Conservation (phyloP, 768 basidiomycete species). For the Agaricus subrufescens region DNA sequence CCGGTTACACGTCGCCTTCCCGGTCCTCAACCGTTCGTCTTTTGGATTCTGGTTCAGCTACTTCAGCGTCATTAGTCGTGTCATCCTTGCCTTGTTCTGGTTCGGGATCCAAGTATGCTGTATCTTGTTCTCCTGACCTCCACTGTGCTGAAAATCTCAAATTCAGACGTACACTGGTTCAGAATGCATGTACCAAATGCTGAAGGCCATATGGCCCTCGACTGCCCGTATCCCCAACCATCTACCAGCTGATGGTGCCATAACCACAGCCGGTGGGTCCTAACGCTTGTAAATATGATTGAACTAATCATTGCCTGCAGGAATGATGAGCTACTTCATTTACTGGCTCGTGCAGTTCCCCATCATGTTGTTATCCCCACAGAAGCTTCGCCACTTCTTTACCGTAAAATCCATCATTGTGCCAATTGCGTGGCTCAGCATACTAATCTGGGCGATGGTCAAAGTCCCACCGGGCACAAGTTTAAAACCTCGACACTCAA, state of each 20-base stretch:
- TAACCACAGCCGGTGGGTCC: constrained; percentile 54
- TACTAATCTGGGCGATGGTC: constrained; percentile 78
- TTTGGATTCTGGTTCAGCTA: constrained; percentile 91
- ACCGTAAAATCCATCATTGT: constrained; percentile 62
- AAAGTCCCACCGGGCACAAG: constrained; percentile 60
- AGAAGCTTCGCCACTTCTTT: constrained; percentile 75
- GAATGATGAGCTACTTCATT: constrained; percentile 71
- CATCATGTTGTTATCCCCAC: constrained; percentile 71
- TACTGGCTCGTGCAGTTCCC: constrained; percentile 79
- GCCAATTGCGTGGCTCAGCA: constrained; percentile 60
- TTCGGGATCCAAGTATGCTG: constrained; percentile 61
- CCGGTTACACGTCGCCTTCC: constrained; percentile 71
- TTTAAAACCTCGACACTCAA: constrained; percentile 48
- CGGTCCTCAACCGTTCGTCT: constrained; percentile 75
- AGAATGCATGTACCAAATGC: constrained; percentile 78
- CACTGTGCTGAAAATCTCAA: background rate
- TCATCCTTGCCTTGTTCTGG: constrained; percentile 79
- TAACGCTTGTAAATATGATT: background rate
- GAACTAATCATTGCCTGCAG: constrained; percentile 23
- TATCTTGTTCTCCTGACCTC: background rate
- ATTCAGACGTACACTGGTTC: constrained; percentile 52
- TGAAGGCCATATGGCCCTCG: constrained; percentile 82
- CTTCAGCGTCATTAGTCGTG: constrained; percentile 75
- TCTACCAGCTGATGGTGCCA: constrained; percentile 50
- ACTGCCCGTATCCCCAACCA: constrained; percentile 60